Percentiles rank a stretch among this genome's conserved stretches.
Evolutionary conservation across 2,329 filamentous ascomycete species (phyloP).

Genomic region (Phyllosticta paracitricarpa): DNA sequence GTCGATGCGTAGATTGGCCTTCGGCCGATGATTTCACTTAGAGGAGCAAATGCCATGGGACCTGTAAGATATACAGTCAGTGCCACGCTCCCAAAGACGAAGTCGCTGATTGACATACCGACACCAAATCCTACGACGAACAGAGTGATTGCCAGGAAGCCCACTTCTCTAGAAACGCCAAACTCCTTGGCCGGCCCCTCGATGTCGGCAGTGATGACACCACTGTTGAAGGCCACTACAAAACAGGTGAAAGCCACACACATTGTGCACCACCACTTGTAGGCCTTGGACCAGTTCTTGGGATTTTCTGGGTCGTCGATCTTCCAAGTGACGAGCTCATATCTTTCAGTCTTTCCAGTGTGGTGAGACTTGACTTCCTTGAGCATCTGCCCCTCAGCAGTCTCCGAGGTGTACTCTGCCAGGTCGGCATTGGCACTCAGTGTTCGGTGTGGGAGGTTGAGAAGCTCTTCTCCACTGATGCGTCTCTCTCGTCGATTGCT

Average conservation of each 20-base stretch:
- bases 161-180: conserved; percentile 59
- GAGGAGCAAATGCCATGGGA: conserved; percentile 69
- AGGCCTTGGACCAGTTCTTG: conserved; percentile 72
- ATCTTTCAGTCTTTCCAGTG: conserved; percentile 38
- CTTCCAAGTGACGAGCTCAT: conserved; percentile 61
- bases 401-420: conserved; percentile 57
- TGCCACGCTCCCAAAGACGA: neutral
- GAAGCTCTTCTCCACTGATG: conserved; percentile 30
- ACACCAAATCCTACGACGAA: conserved; percentile 78
- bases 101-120: conserved; percentile 33
- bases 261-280: conserved; percentile 71
- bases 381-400: conserved; percentile 51
- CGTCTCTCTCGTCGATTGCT: neutral
- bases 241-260: conserved; percentile 55
- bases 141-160: conserved; percentile 60
- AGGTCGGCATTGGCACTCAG: conserved; percentile 47
- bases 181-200: conserved; percentile 54
- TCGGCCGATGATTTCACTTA: conserved; percentile 66
- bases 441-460: conserved; percentile 56
- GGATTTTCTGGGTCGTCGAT: conserved; percentile 66
- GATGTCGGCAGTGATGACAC: conserved; percentile 70
- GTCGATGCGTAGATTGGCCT: conserved; percentile 61
- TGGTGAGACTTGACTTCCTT: conserved; percentile 45
- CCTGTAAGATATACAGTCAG: conserved; percentile 30
- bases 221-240: conserved; percentile 45